Evolutionary conservation across 805 yeast species (phyloP), one percentile per base, ranked within the genome.

Genomic region (Candida nemodendra): DNA sequence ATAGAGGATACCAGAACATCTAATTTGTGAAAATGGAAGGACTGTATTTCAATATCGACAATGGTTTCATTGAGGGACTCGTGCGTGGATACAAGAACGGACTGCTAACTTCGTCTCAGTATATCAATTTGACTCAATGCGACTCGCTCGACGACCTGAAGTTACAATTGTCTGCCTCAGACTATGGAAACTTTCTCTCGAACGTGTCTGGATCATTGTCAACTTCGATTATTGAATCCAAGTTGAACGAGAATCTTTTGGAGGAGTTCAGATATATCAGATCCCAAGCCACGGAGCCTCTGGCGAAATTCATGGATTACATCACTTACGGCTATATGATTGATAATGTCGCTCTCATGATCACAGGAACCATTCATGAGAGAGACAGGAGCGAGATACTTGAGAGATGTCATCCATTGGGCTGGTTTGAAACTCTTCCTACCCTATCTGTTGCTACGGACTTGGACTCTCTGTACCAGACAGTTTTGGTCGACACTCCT

Each of bases 11-110:
- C n/a, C n/a, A n/a, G n/a, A n/a, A n/a, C n/a, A n/a, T n/a, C n/a
- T n/a, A n/a, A n/a, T n/a, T n/a, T n/a, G n/a, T n/a, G n/a, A n/a
- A 38, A 36, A 91, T 91, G 99, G 98, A 93, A 62, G 97, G 97
- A 18, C 74, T 91, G 34, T 88, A 73, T 64, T 93, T 93, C 69
- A 93, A 93, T 68, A 73, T 89, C 46, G 90, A 91, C 36, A 59
- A 74, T 61, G 99, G 99, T 16, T 93, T 75, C 67, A 75, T 93
- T 51, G 99, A 93, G 66, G 99, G 91, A 30, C 77, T 95, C 23
- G 95, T 91, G 28, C 81, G 99, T 56, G 99, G 99, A 16, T 87
- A 90, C 71, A 79, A 90, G 56, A 80, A 84, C 41, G 96, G 95
- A 0, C 71, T 93, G 18, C 62, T 93, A 34, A 77, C 82, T 9